Evolutionary conservation across 1,284 basidiomycete species (phyloP), one percentile per base, ranked within the genome.

Genomic region (Ceratobasidium sp.): DNA sequence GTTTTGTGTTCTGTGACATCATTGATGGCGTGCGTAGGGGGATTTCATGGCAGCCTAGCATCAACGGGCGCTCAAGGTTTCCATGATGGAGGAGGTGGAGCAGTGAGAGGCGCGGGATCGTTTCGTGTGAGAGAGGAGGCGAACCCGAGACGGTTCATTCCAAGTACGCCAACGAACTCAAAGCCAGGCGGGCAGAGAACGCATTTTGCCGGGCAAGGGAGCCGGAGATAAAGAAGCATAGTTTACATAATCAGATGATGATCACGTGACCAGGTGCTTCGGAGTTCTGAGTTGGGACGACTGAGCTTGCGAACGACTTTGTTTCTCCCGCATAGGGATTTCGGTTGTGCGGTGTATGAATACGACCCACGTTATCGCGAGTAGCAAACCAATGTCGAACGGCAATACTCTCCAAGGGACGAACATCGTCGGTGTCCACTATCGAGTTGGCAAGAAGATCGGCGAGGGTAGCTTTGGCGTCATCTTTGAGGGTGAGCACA

Each of bases 401-500:
- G 42, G 38, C 27, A 54, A 52, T 42, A 52, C 57, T 12, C 47
- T 53, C 49, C 49, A 56, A 38, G 67, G 52, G 20, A 52, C 69
- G 6, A 75, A 75, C 47, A 74, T 91, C 76, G 90, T 92, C 74
- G 90, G 90, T 70, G 86, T 89, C 34, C 92, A 94, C 80, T 94
- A 92, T 80, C 85, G 91, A 64, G 84, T 86, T 47, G 85, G 85
- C 69, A 83, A 84, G 75, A 86, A 86, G 80, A 86, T 87, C 73
- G 84, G 84, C 34, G 83, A 84, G 76, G 94, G 94, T 72, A 94
- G 91, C 35, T 98, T 98, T 78, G 95, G 95, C 77, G 94, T 71
- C 45, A 70, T 69, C 38, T 73, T 73, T 60, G 71, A 68, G 27
- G 70, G 45, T 64, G 68, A 68, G 69, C 52, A 71, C 43, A 35